Evolutionary conservation across 345 rosid species (phyloP), one percentile per base, ranked within the genome.

Genomic region (Camelina laxa): DNA sequence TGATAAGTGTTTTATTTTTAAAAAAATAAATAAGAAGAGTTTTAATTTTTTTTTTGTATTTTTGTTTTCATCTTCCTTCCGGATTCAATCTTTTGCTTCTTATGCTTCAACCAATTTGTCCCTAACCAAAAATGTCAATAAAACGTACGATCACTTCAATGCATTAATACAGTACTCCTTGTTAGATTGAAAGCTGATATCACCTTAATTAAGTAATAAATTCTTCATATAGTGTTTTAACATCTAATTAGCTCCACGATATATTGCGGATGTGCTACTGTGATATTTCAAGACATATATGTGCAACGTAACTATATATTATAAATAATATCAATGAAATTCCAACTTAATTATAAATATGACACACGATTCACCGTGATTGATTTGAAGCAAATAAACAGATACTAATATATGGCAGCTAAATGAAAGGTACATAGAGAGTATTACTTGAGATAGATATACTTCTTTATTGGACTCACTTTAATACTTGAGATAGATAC

Each of bases 51-150:
- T n/a, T 33, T 67, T 45, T 47, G 49, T 61, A 62, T 55, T 6
- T 62, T 69, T 63, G 53, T 76, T 63, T 60, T 60, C 58, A 75
- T 61, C 31, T 70, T 69, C 45, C 70, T 41, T 54, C 36, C 38
- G 30, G 50, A 48, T 44, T 60, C 39, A 60, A 10, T 55, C 41
- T 62, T 62, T 62, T 75, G 35, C 42, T 47, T 58, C 30, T 13
- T 47, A 57, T 67, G 56, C 41, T 47, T 56, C 66, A 16, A 47
- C 31, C 70, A 45, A 17, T 70, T 47, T 76, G 70, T 62, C 65
- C 50, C 75, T 55, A 54, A 61, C 70, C 44, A 76, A 63, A 65
- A 55, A 7, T 57, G 71, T 63, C 63, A 54, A 62, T 39, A 51
- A 60, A 41, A 21, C 16, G 75, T 49, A 62, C 75, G 9, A 64